Percentiles rank a stretch among this genome's conserved stretches.
Conservation (phyloP, 2,329 filamentous ascomycete genomes). For the Colletotrichum falcatum region DNA sequence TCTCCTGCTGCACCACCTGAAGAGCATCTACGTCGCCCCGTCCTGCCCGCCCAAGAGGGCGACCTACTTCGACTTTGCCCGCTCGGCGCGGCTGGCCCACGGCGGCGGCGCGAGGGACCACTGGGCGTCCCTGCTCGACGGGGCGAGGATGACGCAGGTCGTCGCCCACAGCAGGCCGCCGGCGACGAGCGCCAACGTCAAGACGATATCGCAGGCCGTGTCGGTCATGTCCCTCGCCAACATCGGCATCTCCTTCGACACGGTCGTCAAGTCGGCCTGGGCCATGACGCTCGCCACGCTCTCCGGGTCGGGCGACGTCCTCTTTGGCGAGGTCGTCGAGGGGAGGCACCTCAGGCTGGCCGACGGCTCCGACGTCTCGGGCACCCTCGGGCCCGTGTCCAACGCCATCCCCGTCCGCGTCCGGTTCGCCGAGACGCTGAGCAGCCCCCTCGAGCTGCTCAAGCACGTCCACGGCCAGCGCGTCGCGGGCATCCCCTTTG, state of each 20-base stretch:
- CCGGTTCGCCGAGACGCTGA: slow-evolving; percentile 56
- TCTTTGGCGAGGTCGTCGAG: slow-evolving; percentile 67
- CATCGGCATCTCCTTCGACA: slow-evolving; percentile 61
- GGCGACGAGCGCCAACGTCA: slow-evolving; percentile 53
- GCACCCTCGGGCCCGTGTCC: slow-evolving; percentile 60
- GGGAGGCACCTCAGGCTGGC: slow-evolving; percentile 58
- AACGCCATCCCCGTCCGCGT: slow-evolving; percentile 64
- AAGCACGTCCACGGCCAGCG: slow-evolving; percentile 63
- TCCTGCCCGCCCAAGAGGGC: slow-evolving; percentile 51
- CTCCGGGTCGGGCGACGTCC: slow-evolving; percentile 61
- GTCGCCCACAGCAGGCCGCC: slow-evolving; percentile 57
- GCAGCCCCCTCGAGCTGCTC: slow-evolving; percentile 63
- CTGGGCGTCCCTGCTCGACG: slow-evolving; percentile 59
- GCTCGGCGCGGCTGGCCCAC: slow-evolving; percentile 53
- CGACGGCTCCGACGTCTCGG: slow-evolving; percentile 66
- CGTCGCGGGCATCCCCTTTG: slow-evolving; percentile 59
- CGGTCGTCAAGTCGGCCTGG: slow-evolving; percentile 69
- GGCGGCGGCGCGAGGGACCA: slow-evolving; percentile 56
- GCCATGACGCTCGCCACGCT: slow-evolving; percentile 65
- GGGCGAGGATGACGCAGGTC: slow-evolving; percentile 60
- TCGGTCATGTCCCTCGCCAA: slow-evolving; percentile 55
- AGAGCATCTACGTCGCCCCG: slow-evolving; percentile 57
- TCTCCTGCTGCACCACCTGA: slow-evolving; percentile 61
- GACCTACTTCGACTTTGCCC: slow-evolving; percentile 62
- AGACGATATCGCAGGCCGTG: slow-evolving; percentile 55